Conservation (phyloP, 2,329 filamentous ascomycete genomes). For the Alternaria brassicae region DNA sequence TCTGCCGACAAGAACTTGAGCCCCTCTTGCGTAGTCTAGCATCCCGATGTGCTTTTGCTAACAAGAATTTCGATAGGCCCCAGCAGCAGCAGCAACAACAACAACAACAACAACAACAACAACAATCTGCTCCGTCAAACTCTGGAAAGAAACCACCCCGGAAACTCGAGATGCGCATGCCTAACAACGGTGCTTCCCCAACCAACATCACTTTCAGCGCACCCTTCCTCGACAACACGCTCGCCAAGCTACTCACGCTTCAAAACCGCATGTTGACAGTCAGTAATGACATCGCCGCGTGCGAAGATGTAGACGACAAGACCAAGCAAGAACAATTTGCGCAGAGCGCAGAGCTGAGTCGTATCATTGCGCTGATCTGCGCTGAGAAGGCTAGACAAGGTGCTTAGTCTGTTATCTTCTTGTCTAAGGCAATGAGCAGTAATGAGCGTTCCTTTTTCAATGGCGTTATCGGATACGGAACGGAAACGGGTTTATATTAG, state of each 20-base stretch:
- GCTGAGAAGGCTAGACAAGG: slow-evolving; percentile 61
- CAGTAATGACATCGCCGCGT: slow-evolving; percentile 55
- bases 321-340: slow-evolving; percentile 59
- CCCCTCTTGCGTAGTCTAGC: neutral
- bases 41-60: slow-evolving; percentile 8
- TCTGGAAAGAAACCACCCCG: slow-evolving; percentile 54
- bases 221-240: slow-evolving; percentile 61
- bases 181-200: slow-evolving; percentile 43
- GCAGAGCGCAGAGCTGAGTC: slow-evolving; percentile 57
- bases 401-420: slow-evolving; percentile 21
- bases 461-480: neutral
- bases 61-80: slow-evolving; percentile 26
- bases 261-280: slow-evolving; percentile 60
- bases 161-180: slow-evolving; percentile 60
- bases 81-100: slow-evolving; percentile 32
- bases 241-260: slow-evolving; percentile 58
- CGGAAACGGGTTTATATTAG: neutral
- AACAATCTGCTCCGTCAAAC: slow-evolving; percentile 19
- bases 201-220: slow-evolving; percentile 58
- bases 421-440: neutral
- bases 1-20: neutral
- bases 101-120: slow-evolving; percentile 29
- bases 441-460: neutral
- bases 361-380: slow-evolving; percentile 61
- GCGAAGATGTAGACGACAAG: slow-evolving; percentile 55